Evolutionary conservation across 1,139 yeast genomes (phyloP).

Genomic region (Sugiyamaella novakii): DNA sequence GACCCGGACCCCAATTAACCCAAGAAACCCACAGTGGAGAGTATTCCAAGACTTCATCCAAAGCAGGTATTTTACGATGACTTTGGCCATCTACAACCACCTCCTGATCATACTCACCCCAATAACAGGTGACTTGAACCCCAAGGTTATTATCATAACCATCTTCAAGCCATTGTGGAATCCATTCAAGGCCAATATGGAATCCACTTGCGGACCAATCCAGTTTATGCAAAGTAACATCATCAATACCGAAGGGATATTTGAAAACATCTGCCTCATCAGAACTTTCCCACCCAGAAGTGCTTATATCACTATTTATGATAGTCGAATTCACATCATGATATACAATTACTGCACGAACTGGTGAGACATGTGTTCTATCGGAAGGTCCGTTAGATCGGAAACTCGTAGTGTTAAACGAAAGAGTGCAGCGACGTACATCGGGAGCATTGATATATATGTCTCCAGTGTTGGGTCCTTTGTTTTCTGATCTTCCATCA

Average conservation of each 20-base stretch:
- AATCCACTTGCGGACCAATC: conserved; percentile 57
- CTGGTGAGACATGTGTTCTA: conserved; percentile 50
- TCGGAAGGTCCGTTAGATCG: conserved; percentile 36
- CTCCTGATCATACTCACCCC: conserved; percentile 67
- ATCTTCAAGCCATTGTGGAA: conserved; percentile 62
- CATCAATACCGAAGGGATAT: conserved; percentile 56
- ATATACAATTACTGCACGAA: conserved; percentile 59
- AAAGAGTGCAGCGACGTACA: conserved; percentile 63
- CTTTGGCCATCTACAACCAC: conserved; percentile 37
- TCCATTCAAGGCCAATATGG: conserved; percentile 74
- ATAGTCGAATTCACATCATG: conserved; percentile 39
- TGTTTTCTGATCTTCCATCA: conserved; percentile 32
- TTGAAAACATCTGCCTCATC: conserved; percentile 28
- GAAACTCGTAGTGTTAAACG: conserved; percentile 55
- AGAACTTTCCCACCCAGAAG: conserved; percentile 17
- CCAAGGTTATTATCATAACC: conserved; percentile 48
- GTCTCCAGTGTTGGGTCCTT: conserved; percentile 69
- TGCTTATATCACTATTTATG: neutral
- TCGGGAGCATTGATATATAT: conserved; percentile 59
- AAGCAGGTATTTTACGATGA: conserved; percentile 63
- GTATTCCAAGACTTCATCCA: conserved; percentile 63
- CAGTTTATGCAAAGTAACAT: conserved; percentile 62
- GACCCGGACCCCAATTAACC: conserved; percentile 67
- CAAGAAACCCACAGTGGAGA: conserved; percentile 65
- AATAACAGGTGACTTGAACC: conserved; percentile 62